phyloP scores from a whole-genome alignment of 768 basidiomycete genomes.

The Lentinula guzmanii region DNA sequence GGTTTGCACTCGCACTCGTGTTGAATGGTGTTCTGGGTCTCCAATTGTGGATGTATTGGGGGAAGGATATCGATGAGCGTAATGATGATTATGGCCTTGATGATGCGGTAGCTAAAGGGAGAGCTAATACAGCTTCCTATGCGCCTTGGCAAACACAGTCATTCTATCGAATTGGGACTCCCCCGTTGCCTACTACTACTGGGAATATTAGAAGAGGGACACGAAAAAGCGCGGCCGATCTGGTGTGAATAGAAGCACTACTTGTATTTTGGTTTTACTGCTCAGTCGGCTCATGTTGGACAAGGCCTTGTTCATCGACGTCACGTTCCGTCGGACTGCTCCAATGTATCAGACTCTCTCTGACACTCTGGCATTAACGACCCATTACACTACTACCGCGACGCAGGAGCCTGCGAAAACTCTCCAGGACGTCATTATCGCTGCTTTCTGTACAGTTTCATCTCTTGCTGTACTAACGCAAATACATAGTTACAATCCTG shows the following conservation, averaged over 20 bases:
- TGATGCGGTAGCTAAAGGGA: background rate
- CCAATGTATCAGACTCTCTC: too few species aligned
- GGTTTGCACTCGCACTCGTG: constrained; percentile 76
- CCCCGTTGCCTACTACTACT: background rate
- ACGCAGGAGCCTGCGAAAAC: too few species aligned
- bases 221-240: background rate
- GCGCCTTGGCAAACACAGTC: background rate
- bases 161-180: background rate
- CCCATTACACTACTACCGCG: too few species aligned
- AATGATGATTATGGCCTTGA: background rate
- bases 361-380: too few species aligned
- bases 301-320: too few species aligned
- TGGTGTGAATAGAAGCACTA: background rate
- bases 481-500: too few species aligned
- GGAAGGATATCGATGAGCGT: constrained; percentile 27
- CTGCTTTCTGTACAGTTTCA: too few species aligned
- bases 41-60: constrained; percentile 87
- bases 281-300: too few species aligned
- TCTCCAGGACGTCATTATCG: too few species aligned
- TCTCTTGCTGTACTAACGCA: too few species aligned
- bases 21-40: constrained; percentile 80
- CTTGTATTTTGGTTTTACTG: background rate
- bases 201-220: background rate
- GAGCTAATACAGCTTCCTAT: background rate
- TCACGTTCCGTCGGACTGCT: background rate